Conservation (phyloP, 352 stramenopile genomes). For the Globisporangium emineosum region DNA sequence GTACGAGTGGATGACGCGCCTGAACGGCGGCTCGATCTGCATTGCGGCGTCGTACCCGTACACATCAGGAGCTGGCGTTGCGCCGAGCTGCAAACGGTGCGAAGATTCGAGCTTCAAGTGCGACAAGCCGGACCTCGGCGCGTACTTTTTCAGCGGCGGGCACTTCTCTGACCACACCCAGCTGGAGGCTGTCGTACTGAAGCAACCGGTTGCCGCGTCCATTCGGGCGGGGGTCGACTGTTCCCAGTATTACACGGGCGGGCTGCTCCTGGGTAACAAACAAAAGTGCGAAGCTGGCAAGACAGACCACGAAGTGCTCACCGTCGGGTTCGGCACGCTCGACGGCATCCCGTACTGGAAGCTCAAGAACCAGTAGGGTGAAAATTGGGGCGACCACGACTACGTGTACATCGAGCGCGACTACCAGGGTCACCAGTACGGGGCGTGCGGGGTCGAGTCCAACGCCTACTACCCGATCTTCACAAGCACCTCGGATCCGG, state of each 20-base stretch:
- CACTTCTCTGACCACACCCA: constrained; percentile 8
- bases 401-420: constrained; percentile 32
- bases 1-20: constrained; percentile 11
- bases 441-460: constrained; percentile 54
- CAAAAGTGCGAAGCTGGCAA: neutral
- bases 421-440: constrained; percentile 39
- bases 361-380: constrained; percentile 40
- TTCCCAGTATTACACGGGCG: constrained; percentile 15
- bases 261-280: constrained; percentile 9
- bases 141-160: neutral
- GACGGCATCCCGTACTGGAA: constrained; percentile 29
- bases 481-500: neutral
- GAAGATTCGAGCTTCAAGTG: constrained; percentile 15
- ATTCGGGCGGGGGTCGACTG: neutral
- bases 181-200: constrained; percentile 6
- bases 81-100: constrained; percentile 4
- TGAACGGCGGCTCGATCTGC: constrained; percentile 21
- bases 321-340: constrained; percentile 30
- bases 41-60: constrained; percentile 18
- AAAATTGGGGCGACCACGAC: constrained; percentile 29
- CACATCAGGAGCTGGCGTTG: neutral
- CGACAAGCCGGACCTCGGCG: constrained; percentile 11
- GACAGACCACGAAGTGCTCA: constrained; percentile 23
- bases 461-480: constrained; percentile 45
- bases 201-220: constrained; percentile 2